Conservation (phyloP, 2,329 filamentous ascomycete species). For the Zasmidium angulare region DNA sequence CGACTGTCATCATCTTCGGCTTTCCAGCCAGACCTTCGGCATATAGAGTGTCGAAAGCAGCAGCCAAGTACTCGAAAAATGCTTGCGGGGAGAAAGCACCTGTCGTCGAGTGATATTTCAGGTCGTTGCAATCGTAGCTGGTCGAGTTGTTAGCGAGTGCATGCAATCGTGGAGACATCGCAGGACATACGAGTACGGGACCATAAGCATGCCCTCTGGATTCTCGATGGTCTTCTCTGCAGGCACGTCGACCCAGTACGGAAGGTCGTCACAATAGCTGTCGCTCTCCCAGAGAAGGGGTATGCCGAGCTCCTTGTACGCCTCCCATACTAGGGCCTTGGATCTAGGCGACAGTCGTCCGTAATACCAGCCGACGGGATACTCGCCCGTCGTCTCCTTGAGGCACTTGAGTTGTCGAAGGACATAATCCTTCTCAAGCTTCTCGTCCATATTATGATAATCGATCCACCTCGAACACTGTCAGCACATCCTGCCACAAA, state of each 20-base stretch:
- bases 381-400: constrained; percentile 47
- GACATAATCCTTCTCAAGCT: constrained; percentile 51
- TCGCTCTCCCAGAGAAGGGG: constrained; percentile 52
- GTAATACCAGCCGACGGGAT: constrained; percentile 52
- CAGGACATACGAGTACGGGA: constrained; percentile 43
- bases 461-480: constrained; percentile 43
- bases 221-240: constrained; percentile 41
- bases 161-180: constrained; percentile 30
- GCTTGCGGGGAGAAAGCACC: constrained; percentile 46
- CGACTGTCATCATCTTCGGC: constrained; percentile 60
- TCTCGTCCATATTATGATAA: constrained; percentile 45
- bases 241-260: constrained; percentile 56
- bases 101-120: constrained; percentile 44
- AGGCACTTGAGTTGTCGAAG: constrained; percentile 31
- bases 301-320: constrained; percentile 53
- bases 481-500: no score
- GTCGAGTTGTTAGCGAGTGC: not conserved
- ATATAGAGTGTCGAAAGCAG: constrained; percentile 56
- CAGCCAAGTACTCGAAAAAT: constrained; percentile 50
- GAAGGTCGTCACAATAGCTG: constrained; percentile 55
- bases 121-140: constrained; percentile 52
- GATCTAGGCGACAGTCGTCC: constrained; percentile 47
- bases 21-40: constrained; percentile 50
- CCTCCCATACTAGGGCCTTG: constrained; percentile 48
- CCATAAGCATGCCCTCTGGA: constrained; percentile 54